Evolutionary conservation across 1,139 yeast species (phyloP).

Genomic region (Wickerhamomyces sp.): DNA sequence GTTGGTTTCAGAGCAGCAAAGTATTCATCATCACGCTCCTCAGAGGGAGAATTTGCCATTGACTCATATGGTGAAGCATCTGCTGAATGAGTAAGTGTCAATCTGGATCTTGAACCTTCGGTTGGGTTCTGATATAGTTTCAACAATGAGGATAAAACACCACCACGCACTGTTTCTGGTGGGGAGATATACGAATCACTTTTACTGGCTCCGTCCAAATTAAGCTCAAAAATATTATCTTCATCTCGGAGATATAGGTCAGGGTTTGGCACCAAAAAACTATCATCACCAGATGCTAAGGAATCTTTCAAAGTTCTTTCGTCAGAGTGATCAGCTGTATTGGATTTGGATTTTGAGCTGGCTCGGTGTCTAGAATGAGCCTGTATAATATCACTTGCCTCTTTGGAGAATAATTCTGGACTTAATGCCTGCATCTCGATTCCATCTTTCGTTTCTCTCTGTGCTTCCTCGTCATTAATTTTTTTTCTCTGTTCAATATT

Average conservation of each 20-base stretch:
- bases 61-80: slow-evolving; percentile 13
- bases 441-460: slow-evolving; percentile 12
- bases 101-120: slow-evolving; percentile 34
- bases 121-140: slow-evolving; percentile 56
- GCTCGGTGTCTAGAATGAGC: slow-evolving; percentile 18
- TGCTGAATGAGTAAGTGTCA: slow-evolving; percentile 7
- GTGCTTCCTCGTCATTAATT: slow-evolving; percentile 18
- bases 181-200: slow-evolving; percentile 58
- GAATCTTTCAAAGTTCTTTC: slow-evolving; percentile 16
- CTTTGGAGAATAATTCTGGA: slow-evolving; percentile 18
- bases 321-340: slow-evolving; percentile 8
- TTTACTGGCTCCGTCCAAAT: slow-evolving; percentile 6
- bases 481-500: slow-evolving; percentile 4
- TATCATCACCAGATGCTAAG: slow-evolving; percentile 5
- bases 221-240: slow-evolving; percentile 24
- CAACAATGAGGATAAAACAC: slow-evolving; percentile 74
- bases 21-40: slow-evolving; percentile 8
- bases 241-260: slow-evolving; percentile 34
- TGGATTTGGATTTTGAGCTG: slow-evolving; percentile 4
- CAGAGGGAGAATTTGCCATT: slow-evolving; percentile 15
- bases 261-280: slow-evolving; percentile 40
- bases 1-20: slow-evolving; percentile 2
- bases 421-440: slow-evolving; percentile 18
- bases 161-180: slow-evolving; percentile 72
- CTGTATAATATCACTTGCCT: slow-evolving; percentile 27